Base-by-base conservation (phyloP, 805 yeast genomes). In the Wickerhamiella siamensis region DNA sequence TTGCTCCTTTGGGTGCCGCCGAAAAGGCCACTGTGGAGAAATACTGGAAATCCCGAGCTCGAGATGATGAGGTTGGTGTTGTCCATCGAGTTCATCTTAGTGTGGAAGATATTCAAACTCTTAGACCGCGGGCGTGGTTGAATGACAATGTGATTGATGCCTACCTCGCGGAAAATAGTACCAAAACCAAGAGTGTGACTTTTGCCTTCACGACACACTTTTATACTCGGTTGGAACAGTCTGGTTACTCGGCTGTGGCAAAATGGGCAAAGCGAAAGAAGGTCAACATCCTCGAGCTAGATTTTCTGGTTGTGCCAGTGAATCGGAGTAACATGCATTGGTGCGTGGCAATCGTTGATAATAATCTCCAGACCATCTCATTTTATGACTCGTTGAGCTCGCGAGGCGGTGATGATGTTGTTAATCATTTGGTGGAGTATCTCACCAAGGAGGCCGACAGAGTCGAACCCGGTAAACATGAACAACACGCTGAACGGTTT, bases 91-190 rank as follows among this genome's bases (percentile, higher is more conserved):
- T 87, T 34, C 88, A 81, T 39, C 70, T 87, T 2, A 61, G 63
- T 3, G 70, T 71, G 0, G 62, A 72, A 27, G 98, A 91, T 57
- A 59, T 88, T 42, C 66, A 69, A 36, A 84, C 95, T 0, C 64
- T 91, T 27, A 61, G 69, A 6, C 81, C 79, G 41, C 67, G 79
- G 4, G 62, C 69, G 32, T 91, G 98, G 98, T 68, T 91, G 24
- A 91, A 91, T 56, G 98, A 91, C 59, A 82, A 78, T 35, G 70
- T 91, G 4, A 87, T 91, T 44, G 97, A 91, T 55, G 79, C 77
- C 51, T 88, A 79, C 56, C 65, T 87, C 53, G 65, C 67, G 35
- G 51, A 79, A 50, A 61, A 78, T 5, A 64, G 73, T 2, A 67
- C 67, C 4, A 55, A 72, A 19, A 54, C 67, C 9, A 62, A 63